Evolutionary conservation across 176 grass and related monocot genomes (phyloP).

Genomic region (Phragmites australis): DNA sequence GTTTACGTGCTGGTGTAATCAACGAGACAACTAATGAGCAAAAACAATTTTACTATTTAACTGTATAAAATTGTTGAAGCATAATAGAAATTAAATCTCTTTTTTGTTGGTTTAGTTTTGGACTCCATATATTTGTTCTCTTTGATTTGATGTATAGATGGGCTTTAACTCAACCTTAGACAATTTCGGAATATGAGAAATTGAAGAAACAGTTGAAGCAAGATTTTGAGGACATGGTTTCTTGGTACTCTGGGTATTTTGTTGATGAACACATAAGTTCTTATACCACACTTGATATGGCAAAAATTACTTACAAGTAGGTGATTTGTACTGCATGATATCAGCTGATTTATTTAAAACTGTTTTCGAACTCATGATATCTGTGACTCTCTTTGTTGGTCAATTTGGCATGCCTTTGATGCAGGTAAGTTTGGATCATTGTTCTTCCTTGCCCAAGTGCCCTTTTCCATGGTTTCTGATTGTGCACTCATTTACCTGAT

Average conservation of each 20-base stretch:
- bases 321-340: constrained; percentile 55
- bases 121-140: background rate
- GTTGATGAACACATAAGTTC: constrained; percentile 30
- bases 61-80: too few species aligned
- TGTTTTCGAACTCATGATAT: constrained; percentile 97
- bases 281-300: constrained; percentile 35
- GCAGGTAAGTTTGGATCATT: constrained; percentile 64
- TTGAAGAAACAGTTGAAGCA: constrained; percentile 95
- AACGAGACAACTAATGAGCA: background rate
- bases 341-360: constrained; percentile 99
- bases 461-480: constrained; percentile 7
- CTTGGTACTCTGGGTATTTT: constrained; percentile 98
- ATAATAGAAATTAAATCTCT: constrained; percentile 3
- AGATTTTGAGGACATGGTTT: constrained; percentile 99
- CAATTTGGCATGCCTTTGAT: constrained; percentile 99
- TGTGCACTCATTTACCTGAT: background rate
- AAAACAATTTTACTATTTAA: background rate
- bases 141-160: constrained; percentile 56
- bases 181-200: constrained; percentile 89
- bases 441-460: background rate
- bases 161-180: constrained; percentile 86
- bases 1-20: too few species aligned
- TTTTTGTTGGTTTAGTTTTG: constrained; percentile 20
- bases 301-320: constrained; percentile 16
- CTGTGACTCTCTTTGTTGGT: constrained; percentile 95